phyloP scores from a whole-genome alignment of 495 filamentous ascomycete genomes.

The Tirmania nivea region DNA sequence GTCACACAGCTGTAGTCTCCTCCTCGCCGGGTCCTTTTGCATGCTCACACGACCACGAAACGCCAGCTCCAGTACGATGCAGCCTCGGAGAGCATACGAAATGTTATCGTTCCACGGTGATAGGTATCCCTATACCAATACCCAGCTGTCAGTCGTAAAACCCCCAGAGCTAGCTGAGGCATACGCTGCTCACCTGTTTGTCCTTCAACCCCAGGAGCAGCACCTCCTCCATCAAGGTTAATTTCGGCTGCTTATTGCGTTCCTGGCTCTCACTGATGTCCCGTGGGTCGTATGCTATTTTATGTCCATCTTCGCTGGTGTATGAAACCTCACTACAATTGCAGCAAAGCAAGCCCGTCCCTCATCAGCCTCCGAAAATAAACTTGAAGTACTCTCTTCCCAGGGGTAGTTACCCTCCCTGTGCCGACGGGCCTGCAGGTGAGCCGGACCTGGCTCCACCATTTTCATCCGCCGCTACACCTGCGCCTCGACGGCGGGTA shows the following conservation, averaged over 20 bases:
- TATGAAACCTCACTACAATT: not conserved
- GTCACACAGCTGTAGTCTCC: conserved; percentile 81
- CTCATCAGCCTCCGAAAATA: too few species aligned
- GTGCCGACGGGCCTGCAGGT: not conserved
- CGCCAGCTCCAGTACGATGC: conserved; percentile 91
- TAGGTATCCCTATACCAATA: conserved; percentile 52
- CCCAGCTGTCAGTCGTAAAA: not conserved
- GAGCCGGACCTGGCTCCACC: not conserved
- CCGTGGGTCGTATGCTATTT: conserved; percentile 91
- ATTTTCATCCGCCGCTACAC: not conserved
- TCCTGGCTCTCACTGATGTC: conserved; percentile 95
- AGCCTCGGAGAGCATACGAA: conserved; percentile 87
- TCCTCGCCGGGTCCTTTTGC: conserved; percentile 85
- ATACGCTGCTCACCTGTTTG: conserved; percentile 52
- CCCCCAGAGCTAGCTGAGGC: not conserved
- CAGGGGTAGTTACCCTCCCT: not conserved
- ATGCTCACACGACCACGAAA: conserved; percentile 93
- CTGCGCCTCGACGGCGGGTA: not conserved
- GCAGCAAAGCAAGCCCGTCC: too few species aligned
- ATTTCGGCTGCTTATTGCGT: conserved; percentile 89
- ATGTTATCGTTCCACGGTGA: conserved; percentile 99
- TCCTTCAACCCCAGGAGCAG: conserved; percentile 88
- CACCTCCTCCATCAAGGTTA: conserved; percentile 97
- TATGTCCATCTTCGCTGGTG: conserved; percentile 85
- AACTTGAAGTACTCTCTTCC: too few species aligned